Evolutionary conservation across 805 yeast species (phyloP), one percentile per base, ranked within the genome.

Genomic region (Sugiyamaella americana): DNA sequence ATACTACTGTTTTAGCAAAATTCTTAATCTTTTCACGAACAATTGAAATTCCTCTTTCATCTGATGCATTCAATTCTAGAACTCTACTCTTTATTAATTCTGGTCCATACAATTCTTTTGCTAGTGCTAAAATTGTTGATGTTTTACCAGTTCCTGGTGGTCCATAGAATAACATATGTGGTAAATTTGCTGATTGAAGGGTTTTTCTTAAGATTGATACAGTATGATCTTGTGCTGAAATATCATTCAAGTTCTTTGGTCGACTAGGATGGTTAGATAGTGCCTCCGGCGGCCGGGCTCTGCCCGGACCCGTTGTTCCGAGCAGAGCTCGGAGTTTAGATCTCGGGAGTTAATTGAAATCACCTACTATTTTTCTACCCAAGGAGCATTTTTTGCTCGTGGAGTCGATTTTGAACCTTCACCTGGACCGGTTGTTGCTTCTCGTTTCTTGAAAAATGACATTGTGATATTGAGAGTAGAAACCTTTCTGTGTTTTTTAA

Each of bases 111-210:
- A 89, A 76, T 58, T 88, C 96, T 47, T 79, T 73, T 0, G 96
- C 95, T 47, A 89, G 68, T 0, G 97, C 96, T 20, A 84, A 75
- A 54, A 87, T 82, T 2, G 95, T 87, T 1, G 95, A 85, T 0
- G 96, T 87, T 63, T 87, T 87, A 54, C 96, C 96, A 0, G 95
- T 87, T n/a, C 96, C 96, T 10, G 96, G 96, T 1, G 96, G 95
- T 0, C 96, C 97, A 63, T 93, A 93, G 66, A 93, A 93, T 46
- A 93, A 72, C 58, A 93, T 69, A 67, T 93, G 98, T 8, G 68
- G 69, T 21, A 65, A 51, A 62, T 91, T 93, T 23, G 89, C 84
- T 10, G 91, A 77, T 48, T 78, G 73, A 17, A 93, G 64, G 1
- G 96, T 84, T 59, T 81, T 80, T 62, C 84, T 83, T 51, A 93